Conservation (phyloP, 2,329 filamentous ascomycete genomes). For the Monilinia fructicola region DNA sequence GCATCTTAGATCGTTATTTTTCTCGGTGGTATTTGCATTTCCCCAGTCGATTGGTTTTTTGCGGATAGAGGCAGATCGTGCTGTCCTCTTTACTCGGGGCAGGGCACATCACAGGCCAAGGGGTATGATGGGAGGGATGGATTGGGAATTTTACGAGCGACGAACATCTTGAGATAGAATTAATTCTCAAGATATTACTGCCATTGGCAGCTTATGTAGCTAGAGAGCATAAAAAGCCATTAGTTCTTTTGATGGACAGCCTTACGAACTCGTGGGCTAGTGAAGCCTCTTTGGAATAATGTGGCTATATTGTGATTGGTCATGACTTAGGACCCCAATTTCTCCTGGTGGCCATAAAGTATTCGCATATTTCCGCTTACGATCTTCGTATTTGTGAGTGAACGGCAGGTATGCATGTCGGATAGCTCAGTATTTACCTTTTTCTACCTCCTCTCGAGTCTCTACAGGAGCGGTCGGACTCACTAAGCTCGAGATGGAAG, state of each 20-base stretch:
- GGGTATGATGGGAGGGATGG: slow-evolving; percentile 32
- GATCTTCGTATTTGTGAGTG: too few relatives aligned
- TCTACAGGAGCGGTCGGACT: too few relatives aligned
- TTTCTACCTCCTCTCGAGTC: too few relatives aligned
- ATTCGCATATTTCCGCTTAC: too few relatives aligned
- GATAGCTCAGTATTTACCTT: too few relatives aligned
- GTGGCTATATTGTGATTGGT: slow-evolving; percentile 8
- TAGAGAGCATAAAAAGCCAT: slow-evolving; percentile 40
- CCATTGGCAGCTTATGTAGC: slow-evolving; percentile 37
- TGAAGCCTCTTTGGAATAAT: not conserved
- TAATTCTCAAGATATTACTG: slow-evolving; percentile 35
- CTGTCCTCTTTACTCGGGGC: slow-evolving; percentile 34
- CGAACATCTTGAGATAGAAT: slow-evolving; percentile 33
- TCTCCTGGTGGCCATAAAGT: not conserved
- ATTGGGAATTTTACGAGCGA: slow-evolving; percentile 36
- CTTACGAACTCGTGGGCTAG: slow-evolving; percentile 6
- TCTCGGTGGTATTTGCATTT: slow-evolving; percentile 40
- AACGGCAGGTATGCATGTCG: too few relatives aligned
- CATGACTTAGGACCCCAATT: not conserved
- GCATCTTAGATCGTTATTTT: slow-evolving; percentile 42
- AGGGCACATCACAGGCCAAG: slow-evolving; percentile 35
- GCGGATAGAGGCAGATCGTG: slow-evolving; percentile 38
- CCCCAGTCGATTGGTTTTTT: slow-evolving; percentile 33
- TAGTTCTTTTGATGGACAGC: slow-evolving; percentile 30
- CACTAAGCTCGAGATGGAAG: too few relatives aligned